Percentiles rank a stretch among this genome's conserved stretches.
These are phyloP conservation scores for Entophlyctis luteolus DNA, from an alignment of 192 early-diverging fungal genomes.

Conservation along the genomic window DNA sequence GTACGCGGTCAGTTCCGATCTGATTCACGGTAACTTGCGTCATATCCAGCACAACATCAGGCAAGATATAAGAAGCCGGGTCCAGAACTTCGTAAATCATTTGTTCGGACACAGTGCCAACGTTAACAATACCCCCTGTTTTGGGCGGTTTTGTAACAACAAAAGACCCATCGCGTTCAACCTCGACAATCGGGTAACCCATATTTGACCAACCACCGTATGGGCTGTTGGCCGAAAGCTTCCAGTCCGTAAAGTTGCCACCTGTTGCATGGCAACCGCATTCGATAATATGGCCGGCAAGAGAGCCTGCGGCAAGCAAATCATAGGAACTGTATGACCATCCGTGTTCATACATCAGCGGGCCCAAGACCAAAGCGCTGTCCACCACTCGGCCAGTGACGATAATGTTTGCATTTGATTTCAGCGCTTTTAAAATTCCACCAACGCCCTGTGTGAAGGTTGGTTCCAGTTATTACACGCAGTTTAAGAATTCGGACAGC, in stretches of 20 bases:
- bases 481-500: background rate
- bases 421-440: slow-evolving; percentile 52
- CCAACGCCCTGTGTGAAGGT: slow-evolving; percentile 40
- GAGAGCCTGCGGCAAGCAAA: slow-evolving; percentile 56
- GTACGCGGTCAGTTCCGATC: slow-evolving; percentile 52
- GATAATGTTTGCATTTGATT: slow-evolving; percentile 57
- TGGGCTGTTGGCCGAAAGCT: slow-evolving; percentile 45
- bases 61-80: slow-evolving; percentile 60
- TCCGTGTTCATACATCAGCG: slow-evolving; percentile 58
- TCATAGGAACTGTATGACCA: slow-evolving; percentile 53
- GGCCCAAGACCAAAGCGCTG: slow-evolving; percentile 60
- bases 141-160: slow-evolving; percentile 58
- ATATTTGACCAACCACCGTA: slow-evolving; percentile 60
- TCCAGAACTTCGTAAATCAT: slow-evolving; percentile 65
- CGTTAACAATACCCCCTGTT: slow-evolving; percentile 59
- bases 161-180: slow-evolving; percentile 48
- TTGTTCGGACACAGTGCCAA: slow-evolving; percentile 59
- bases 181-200: slow-evolving; percentile 68
- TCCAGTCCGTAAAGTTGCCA: slow-evolving; percentile 70
- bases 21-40: slow-evolving; percentile 53
- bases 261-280: slow-evolving; percentile 68
- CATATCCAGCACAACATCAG: slow-evolving; percentile 64
- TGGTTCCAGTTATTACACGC: background rate
- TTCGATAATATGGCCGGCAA: slow-evolving; percentile 67
- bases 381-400: slow-evolving; percentile 68